Evolutionary conservation across 108 stramenopile species (phyloP), one percentile per base, ranked within the genome.

Genomic region (Skeletonema potamos): DNA sequence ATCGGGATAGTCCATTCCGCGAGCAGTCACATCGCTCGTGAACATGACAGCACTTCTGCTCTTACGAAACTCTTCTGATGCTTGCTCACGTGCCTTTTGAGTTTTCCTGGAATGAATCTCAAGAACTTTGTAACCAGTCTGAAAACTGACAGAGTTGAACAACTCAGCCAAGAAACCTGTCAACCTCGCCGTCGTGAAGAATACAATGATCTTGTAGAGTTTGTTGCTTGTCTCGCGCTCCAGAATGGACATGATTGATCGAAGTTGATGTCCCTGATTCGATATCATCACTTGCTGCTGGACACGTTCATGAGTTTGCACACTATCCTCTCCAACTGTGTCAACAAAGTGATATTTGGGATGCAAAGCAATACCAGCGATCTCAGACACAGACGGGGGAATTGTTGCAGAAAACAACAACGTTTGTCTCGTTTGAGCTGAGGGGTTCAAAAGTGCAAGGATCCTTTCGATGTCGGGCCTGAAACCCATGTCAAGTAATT

Each of bases 401-500:
- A 95, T 74, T 22, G 97, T 97, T 15, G 97, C 97, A 24, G 91
- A 93, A 73, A 97, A 97, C 13, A 97, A 67, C 34, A 97, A 68
- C 7, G 94, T 95, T 68, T 96, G 96, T 13, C 94, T 88, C 0
- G 66, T 68, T 28, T 66, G 46, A 58, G 62, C 43, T 46, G 68
- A 26, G 4, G 90, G 91, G 22, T 93, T 37, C 63, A 83, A 72
- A 3, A 70, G 73, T 9, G 37, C 73, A 10, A 96, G 64, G 29
- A 98, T 96, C 18, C 82, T 32, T 61, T 87, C 77, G 63, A 98
- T 87, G 18, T 91, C 95, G 12, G 85, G 85, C 7, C 89, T 86
- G 74, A 98, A 98, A 41, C 96, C 97, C 96, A 96, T 95, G 58
- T 97, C 96, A 3, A 97, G 67, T 6, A 98, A 70, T 43, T 84